These are phyloP conservation scores for Apostasia shenzhenica DNA, from an alignment of 106 monocot species.

Conservation along the genomic window DNA sequence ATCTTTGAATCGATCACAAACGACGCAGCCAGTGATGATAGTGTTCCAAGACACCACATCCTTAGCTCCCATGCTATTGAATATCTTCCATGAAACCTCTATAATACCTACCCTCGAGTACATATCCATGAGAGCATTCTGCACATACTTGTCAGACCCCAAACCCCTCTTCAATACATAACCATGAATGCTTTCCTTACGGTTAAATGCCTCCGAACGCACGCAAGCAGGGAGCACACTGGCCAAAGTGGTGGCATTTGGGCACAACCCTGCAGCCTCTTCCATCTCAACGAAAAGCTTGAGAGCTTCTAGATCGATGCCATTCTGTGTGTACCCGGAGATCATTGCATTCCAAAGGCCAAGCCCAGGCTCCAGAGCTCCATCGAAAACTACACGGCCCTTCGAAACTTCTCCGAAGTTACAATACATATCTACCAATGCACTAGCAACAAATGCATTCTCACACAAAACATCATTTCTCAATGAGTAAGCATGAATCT, in stretches of 20 bases:
- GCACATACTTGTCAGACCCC: constrained; percentile 62
- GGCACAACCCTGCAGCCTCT: constrained; percentile 32
- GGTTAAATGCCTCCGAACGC: constrained; percentile 43
- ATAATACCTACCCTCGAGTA: constrained; percentile 64
- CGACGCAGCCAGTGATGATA: constrained; percentile 54
- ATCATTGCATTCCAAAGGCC: constrained; percentile 98
- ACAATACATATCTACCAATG: constrained; percentile 84
- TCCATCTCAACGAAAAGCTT: constrained; percentile 69
- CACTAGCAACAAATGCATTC: constrained; percentile 85
- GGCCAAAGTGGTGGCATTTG: constrained; percentile 76
- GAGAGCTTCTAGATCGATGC: constrained; percentile 52
- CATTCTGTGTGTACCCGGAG: constrained; percentile 67
- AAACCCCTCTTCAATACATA: constrained; percentile 73
- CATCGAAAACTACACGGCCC: constrained; percentile 47
- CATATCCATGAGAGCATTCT: constrained; percentile 94
- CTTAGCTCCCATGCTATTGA: constrained; percentile 40
- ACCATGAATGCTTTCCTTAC: constrained; percentile 73
- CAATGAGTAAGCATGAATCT: constrained; percentile 67
- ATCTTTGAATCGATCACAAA: constrained; percentile 26
- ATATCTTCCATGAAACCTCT: constrained; percentile 50
- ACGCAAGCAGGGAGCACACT: constrained; percentile 79
- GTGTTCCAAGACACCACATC: constrained; percentile 95
- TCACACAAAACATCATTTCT: constrained; percentile 43
- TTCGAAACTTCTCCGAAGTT: constrained; percentile 48
- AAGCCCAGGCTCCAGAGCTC: constrained; percentile 32